These are phyloP conservation scores for Sphaerulina musiva DNA, from an alignment of 2,329 filamentous ascomycete species.

Conservation along the genomic window DNA sequence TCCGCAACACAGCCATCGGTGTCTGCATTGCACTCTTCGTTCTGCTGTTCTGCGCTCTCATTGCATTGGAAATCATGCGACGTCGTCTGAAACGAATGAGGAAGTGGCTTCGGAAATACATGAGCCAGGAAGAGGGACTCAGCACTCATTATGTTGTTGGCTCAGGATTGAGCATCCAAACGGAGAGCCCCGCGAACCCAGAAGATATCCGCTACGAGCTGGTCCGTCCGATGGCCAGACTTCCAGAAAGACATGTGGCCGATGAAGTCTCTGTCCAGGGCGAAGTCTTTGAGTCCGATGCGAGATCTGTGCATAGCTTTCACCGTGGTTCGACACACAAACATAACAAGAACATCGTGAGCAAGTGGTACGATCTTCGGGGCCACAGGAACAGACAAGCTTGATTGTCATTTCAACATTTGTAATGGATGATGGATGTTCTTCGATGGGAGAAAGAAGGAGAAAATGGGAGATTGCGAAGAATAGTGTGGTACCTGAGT, in stretches of 20 bases:
- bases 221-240: background rate
- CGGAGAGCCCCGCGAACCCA: background rate
- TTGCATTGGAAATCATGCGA: conserved; percentile 12
- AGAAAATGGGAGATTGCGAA: too few relatives aligned
- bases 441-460: too few relatives aligned
- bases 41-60: conserved; percentile 12
- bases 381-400: background rate
- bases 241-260: background rate
- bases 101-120: conserved; percentile 4
- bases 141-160: background rate
- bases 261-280: conserved; percentile 1
- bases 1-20: conserved; percentile 13
- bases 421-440: too few relatives aligned
- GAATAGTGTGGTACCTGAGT: too few relatives aligned
- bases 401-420: background rate
- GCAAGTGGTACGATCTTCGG: conserved; percentile 6
- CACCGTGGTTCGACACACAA: background rate
- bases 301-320: conserved; percentile 6
- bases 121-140: conserved; percentile 1
- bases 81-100: conserved; percentile 10
- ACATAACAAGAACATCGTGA: conserved; percentile 2
- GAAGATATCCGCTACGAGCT: background rate
- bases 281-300: conserved; percentile 6
- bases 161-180: background rate
- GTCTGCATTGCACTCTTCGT: conserved; percentile 14